phyloP scores from a whole-genome alignment of 179 eudicot genomes.

The Actinidia chinensis region DNA sequence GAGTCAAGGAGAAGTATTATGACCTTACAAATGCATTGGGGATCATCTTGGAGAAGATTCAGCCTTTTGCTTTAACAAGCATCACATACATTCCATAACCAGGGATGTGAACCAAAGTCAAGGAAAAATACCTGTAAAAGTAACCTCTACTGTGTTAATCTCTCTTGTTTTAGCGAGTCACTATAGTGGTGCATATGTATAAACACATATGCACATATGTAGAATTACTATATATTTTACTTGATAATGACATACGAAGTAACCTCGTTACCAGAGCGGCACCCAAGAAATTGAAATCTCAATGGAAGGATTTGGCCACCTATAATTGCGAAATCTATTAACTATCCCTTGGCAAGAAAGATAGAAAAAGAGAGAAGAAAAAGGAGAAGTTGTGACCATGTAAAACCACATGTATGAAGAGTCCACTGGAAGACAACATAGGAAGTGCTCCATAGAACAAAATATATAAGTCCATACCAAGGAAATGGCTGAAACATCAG shows the following conservation, averaged over 20 bases:
- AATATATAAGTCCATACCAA: constrained; percentile 67
- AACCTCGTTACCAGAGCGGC: constrained; percentile 59
- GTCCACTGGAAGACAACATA: constrained; percentile 77
- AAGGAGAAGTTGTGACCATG: constrained; percentile 45
- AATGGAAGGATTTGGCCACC: constrained; percentile 95
- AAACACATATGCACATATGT: neutral
- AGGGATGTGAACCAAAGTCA: constrained; percentile 74
- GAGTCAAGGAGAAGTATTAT: constrained; percentile 13
- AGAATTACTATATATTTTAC: neutral
- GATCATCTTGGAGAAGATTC: constrained; percentile 56
- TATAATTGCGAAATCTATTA: constrained; percentile 22
- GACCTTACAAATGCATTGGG: constrained; percentile 56
- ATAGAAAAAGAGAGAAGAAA: neutral
- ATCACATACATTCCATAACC: constrained; percentile 72
- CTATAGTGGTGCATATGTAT: neutral
- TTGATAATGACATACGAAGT: neutral
- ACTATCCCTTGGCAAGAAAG: neutral
- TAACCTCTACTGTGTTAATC: neutral
- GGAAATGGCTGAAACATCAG: constrained; percentile 57
- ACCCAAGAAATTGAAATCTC: constrained; percentile 67
- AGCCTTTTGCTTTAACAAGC: constrained; percentile 54
- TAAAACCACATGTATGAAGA: constrained; percentile 65
- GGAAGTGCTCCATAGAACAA: constrained; percentile 62
- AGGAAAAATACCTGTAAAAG: constrained; percentile 60
- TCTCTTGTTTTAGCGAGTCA: neutral